Conservation (phyloP, 2,329 filamentous ascomycete species). For the Apiospora sp. region DNA sequence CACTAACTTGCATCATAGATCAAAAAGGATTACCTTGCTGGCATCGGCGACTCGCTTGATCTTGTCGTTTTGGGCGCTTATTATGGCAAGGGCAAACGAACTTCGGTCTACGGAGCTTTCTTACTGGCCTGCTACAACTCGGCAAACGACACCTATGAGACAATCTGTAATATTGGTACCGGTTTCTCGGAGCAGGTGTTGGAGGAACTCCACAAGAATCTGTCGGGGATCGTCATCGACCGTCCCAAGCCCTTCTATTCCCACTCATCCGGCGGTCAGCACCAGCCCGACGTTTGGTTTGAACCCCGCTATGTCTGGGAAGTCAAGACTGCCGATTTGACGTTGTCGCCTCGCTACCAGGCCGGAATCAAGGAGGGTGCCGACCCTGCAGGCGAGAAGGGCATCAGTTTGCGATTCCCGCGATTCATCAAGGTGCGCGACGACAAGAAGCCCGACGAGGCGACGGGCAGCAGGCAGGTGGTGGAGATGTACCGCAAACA, state of each 20-base stretch:
- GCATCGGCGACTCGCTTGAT: slow-evolving; percentile 93
- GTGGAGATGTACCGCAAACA: slow-evolving; percentile 98
- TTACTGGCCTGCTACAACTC: slow-evolving; percentile 93
- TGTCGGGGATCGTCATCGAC: slow-evolving; percentile 83
- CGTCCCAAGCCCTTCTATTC: slow-evolving; percentile 93
- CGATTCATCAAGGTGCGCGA: slow-evolving; percentile 91
- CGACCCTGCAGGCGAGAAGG: slow-evolving; percentile 74
- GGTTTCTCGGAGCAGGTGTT: slow-evolving; percentile 95
- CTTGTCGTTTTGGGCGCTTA: slow-evolving; percentile 96
- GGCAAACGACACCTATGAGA: slow-evolving; percentile 83
- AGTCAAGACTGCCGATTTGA: slow-evolving; percentile 95
- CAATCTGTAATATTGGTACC: slow-evolving; percentile 97
- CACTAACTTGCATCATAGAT: slow-evolving; percentile 61
- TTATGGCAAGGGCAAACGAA: slow-evolving; percentile 92
- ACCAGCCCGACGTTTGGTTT: slow-evolving; percentile 98
- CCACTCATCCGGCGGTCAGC: slow-evolving; percentile 83
- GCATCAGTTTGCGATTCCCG: slow-evolving; percentile 90
- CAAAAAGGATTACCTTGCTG: slow-evolving; percentile 97
- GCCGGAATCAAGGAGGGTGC: slow-evolving; percentile 85
- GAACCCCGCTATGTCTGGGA: slow-evolving; percentile 96
- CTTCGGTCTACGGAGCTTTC: slow-evolving; percentile 94
- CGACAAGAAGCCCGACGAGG: slow-evolving; percentile 94
- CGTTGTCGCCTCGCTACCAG: slow-evolving; percentile 89
- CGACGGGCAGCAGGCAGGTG: slow-evolving; percentile 83
- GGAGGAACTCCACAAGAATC: slow-evolving; percentile 81